Evolutionary conservation across 148 eudicot species (phyloP).

Genomic region (Rhododendron kiyosumense): DNA sequence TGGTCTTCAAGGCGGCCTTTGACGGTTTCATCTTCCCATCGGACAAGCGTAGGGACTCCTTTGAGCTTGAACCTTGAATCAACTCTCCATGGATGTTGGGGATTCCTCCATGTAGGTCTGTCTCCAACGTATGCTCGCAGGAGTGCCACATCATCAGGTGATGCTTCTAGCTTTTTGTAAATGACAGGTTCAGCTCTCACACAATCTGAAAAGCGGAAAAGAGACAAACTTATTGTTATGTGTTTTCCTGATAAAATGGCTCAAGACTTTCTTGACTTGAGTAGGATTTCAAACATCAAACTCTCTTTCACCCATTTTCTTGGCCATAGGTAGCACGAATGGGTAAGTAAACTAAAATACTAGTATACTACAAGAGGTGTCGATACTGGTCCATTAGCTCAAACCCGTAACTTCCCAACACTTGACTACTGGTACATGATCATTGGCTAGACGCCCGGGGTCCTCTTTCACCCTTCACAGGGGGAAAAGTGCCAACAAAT

Average conservation of each 20-base stretch:
- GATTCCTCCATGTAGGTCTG: slow-evolving; percentile 87
- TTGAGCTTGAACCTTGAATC: slow-evolving; percentile 66
- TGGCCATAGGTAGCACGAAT: background rate
- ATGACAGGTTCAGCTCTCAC: slow-evolving; percentile 96
- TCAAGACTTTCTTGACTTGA: too few species aligned
- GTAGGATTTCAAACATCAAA: background rate
- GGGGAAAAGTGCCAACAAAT: background rate
- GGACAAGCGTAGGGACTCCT: slow-evolving; percentile 81
- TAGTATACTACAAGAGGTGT: background rate
- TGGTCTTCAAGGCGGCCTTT: slow-evolving; percentile 83
- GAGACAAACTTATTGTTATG: background rate
- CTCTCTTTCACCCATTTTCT: background rate
- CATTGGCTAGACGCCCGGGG: background rate
- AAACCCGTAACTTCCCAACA: background rate
- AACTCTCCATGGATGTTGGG: slow-evolving; percentile 67
- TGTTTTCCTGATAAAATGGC: background rate
- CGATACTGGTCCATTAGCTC: background rate
- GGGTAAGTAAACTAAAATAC: background rate
- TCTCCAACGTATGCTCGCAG: slow-evolving; percentile 88
- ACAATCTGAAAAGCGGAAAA: slow-evolving; percentile 50
- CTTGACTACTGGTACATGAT: background rate
- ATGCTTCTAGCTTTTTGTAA: slow-evolving; percentile 64
- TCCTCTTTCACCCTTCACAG: background rate
- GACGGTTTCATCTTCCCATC: slow-evolving; percentile 61
- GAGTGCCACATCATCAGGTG: slow-evolving; percentile 46